phyloP scores from a whole-genome alignment of 2,329 filamentous ascomycete genomes.

The Fusarium virguliforme region DNA sequence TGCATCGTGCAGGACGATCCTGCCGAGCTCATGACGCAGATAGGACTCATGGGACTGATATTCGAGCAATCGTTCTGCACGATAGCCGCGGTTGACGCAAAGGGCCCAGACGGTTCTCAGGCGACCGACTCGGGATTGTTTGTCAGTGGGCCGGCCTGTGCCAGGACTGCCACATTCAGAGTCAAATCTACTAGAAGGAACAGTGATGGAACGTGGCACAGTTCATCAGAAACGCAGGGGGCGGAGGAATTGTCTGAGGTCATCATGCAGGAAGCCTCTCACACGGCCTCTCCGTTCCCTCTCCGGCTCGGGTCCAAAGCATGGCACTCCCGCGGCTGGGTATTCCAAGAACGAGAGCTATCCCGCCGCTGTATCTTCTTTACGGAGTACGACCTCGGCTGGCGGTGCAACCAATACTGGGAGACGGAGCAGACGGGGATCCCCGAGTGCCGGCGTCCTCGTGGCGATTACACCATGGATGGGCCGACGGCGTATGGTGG shows the following conservation, averaged over 20 bases:
- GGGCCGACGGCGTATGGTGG: not conserved
- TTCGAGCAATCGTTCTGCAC: slow-evolving; percentile 14
- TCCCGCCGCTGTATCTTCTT: slow-evolving; percentile 15
- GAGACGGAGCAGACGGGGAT: slow-evolving; percentile 1
- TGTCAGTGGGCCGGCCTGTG: not conserved
- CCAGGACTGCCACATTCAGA: not conserved
- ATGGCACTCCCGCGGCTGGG: slow-evolving; percentile 16
- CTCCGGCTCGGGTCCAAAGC: slow-evolving; percentile 5
- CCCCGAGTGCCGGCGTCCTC: slow-evolving; percentile 7
- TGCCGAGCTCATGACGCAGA: not conserved
- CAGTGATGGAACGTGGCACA: not conserved
- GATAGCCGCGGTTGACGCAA: slow-evolving; percentile 11
- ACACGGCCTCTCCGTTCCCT: not conserved
- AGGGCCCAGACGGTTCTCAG: slow-evolving; percentile 6
- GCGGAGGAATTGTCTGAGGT: not conserved
- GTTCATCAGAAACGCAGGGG: not conserved
- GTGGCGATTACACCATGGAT: slow-evolving; percentile 4
- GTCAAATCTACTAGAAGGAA: not conserved
- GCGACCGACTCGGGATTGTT: not conserved
- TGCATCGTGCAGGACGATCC: not conserved
- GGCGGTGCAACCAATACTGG: slow-evolving; percentile 12
- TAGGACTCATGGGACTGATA: slow-evolving; percentile 10
- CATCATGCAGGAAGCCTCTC: slow-evolving; percentile 1
- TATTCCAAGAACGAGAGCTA: slow-evolving; percentile 11
- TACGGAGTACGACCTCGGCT: slow-evolving; percentile 7